Evolutionary conservation across 192 early-diverging fungal species (phyloP).

Genomic region (Coemansia guatemalensis): DNA sequence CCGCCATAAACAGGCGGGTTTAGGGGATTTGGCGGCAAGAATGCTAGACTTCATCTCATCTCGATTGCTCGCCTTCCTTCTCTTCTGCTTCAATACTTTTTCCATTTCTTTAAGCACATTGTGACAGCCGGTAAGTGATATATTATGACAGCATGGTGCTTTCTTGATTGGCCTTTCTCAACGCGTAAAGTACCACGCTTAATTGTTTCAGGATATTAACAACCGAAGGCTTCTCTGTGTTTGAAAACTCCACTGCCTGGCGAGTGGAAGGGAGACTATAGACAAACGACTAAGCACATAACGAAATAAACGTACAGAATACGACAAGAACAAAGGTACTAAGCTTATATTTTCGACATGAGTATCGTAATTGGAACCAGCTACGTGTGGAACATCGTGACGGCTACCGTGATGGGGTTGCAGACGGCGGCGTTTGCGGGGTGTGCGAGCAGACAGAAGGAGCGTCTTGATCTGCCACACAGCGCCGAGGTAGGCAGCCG

Average conservation of each 20-base stretch:
- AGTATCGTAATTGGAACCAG: conserved; percentile 52
- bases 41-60: background rate
- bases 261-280: background rate
- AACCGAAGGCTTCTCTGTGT: background rate
- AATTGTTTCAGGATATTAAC: background rate
- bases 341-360: conserved; percentile 12
- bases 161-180: background rate
- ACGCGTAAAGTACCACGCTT: background rate
- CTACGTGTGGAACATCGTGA: conserved; percentile 54
- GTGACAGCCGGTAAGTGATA: background rate
- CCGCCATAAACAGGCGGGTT: background rate
- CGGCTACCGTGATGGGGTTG: conserved; percentile 49
- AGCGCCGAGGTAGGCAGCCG: conserved; percentile 43
- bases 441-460: conserved; percentile 39
- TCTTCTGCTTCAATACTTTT: background rate
- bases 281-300: background rate
- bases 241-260: background rate
- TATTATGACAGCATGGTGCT: background rate
- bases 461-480: conserved; percentile 37
- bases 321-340: background rate
- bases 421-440: conserved; percentile 43
- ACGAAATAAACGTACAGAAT: too few relatives aligned
- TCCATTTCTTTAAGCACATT: background rate
- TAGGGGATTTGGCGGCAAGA: background rate
- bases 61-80: background rate